Conservation (phyloP, 169 alveolate species). For the Blepharisma undulans region DNA sequence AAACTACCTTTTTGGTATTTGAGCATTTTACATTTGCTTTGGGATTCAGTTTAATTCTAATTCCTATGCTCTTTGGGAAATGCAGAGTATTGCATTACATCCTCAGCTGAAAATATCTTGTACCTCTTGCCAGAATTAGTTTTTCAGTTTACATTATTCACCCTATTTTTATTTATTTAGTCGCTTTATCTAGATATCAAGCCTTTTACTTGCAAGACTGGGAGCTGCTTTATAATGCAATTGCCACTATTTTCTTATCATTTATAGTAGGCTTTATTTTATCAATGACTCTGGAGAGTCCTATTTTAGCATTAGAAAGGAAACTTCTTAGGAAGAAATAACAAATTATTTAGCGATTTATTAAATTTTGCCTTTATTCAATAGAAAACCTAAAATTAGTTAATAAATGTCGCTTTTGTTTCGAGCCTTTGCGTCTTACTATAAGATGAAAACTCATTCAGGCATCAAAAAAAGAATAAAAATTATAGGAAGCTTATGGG, state of each 20-base stretch:
- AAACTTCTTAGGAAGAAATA: background rate
- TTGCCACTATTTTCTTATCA: background rate
- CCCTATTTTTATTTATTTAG: background rate
- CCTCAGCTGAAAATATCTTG: background rate
- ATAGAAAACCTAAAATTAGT: background rate
- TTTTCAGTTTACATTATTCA: constrained; percentile 17
- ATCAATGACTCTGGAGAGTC: constrained; percentile 19
- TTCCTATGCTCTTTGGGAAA: constrained; percentile 32
- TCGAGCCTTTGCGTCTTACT: constrained; percentile 32
- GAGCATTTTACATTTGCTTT: background rate
- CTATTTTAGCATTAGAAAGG: background rate
- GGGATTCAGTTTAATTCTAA: constrained; percentile 15
- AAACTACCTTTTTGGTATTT: background rate
- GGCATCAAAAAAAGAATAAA: constrained; percentile 26
- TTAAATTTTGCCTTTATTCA: background rate
- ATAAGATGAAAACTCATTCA: constrained; percentile 31
- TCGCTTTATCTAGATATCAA: background rate
- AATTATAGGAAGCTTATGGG: constrained; percentile 26
- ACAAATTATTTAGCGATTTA: background rate
- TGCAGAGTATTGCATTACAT: background rate
- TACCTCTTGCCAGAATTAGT: constrained; percentile 4
- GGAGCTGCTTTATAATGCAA: too few relatives aligned
- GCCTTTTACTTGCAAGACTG: constrained; percentile 8
- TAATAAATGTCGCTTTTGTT: constrained; percentile 22
- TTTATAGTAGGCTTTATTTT: background rate